These are phyloP conservation scores for Aspergillus bombycis DNA, from an alignment of 2,329 filamentous ascomycete species.

Conservation along the genomic window DNA sequence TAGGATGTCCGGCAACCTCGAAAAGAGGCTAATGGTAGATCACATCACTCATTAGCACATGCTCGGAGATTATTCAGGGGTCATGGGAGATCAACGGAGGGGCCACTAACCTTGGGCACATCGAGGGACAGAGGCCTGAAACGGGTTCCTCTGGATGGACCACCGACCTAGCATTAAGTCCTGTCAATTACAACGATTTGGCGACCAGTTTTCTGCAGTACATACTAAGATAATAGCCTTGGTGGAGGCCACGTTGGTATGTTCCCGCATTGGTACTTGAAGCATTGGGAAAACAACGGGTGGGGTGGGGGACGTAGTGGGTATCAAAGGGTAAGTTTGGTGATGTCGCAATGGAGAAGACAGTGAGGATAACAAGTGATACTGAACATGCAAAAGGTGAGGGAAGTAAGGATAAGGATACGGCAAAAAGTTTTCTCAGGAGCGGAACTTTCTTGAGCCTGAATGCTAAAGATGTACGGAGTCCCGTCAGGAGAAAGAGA, in stretches of 20 bases:
- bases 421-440: neutral
- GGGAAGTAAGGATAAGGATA: neutral
- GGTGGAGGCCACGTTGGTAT: slow-evolving; percentile 62
- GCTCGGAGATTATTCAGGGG: slow-evolving; percentile 5
- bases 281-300: slow-evolving; percentile 41
- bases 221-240: slow-evolving; percentile 93
- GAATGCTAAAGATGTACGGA: neutral
- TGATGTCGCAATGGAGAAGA: neutral
- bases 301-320: slow-evolving; percentile 9
- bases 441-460: neutral
- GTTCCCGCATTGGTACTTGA: slow-evolving; percentile 49
- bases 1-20: slow-evolving; percentile 96
- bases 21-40: slow-evolving; percentile 74
- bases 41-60: slow-evolving; percentile 1
- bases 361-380: neutral
- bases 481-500: neutral
- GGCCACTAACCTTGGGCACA: slow-evolving; percentile 76
- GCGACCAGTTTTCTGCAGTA: slow-evolving; percentile 7
- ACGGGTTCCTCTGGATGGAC: slow-evolving; percentile 90
- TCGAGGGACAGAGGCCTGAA: slow-evolving; percentile 95
- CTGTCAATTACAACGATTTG: slow-evolving; percentile 19
- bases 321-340: neutral
- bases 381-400: neutral
- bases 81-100: slow-evolving; percentile 13
- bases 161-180: slow-evolving; percentile 72